phyloP scores from a whole-genome alignment of 495 filamentous ascomycete genomes.

The Penicillium mononematosum region DNA sequence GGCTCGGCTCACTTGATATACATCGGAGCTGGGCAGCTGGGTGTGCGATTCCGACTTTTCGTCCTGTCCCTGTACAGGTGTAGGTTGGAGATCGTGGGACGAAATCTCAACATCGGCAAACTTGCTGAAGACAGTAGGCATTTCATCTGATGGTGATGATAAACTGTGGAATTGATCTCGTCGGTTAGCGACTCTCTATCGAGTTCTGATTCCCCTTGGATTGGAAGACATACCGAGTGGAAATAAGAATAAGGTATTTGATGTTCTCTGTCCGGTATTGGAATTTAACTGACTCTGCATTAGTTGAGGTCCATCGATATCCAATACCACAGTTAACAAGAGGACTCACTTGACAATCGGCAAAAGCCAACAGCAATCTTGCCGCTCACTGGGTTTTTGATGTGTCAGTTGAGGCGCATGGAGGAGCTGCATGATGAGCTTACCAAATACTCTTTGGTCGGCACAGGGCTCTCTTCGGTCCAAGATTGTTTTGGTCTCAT shows the following conservation, averaged over 20 bases:
- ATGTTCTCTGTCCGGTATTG: neutral
- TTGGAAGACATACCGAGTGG: neutral
- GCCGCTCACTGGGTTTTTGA: neutral
- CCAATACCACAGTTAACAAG: neutral
- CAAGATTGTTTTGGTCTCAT: neutral
- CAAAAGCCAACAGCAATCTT: neutral
- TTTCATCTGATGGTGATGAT: neutral
- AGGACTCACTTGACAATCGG: neutral
- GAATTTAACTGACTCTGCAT: neutral
- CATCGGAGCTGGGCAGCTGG: neutral
- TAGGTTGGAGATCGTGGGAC: neutral
- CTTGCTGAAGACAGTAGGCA: neutral
- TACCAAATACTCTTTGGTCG: neutral
- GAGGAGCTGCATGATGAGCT: neutral
- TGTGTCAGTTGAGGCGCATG: neutral
- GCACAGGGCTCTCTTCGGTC: neutral
- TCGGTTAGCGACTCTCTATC: neutral
- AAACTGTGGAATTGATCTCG: neutral
- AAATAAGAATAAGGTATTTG: neutral
- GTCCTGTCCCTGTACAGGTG: neutral
- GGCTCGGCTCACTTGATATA: neutral
- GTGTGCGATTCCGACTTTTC: neutral
- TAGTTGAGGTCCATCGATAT: neutral
- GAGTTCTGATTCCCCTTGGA: neutral
- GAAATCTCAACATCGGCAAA: neutral